These are phyloP conservation scores for Alternaria tenuissima DNA, from an alignment of 2,329 filamentous ascomycete genomes.

Conservation along the genomic window DNA sequence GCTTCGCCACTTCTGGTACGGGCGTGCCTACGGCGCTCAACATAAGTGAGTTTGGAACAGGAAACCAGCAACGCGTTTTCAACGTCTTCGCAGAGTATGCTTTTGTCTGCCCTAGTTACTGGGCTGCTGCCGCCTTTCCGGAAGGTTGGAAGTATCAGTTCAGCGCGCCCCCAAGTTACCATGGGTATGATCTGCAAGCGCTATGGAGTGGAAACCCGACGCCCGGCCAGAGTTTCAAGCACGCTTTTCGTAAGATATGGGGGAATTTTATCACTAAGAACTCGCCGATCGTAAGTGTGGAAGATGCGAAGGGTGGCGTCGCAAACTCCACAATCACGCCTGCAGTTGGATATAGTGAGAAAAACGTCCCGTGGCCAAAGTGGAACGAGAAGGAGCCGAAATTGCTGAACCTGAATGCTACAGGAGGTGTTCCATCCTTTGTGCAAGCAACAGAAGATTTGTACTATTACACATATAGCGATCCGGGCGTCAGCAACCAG, in stretches of 20 bases:
- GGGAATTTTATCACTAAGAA: conserved; percentile 42
- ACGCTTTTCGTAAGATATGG: conserved; percentile 47
- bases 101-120: conserved; percentile 53
- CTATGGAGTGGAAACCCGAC: conserved; percentile 36
- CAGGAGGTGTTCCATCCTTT: conserved; percentile 34
- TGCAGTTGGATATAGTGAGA: conserved; percentile 18
- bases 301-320: conserved; percentile 38
- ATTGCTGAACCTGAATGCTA: conserved; percentile 42
- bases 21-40: conserved; percentile 37
- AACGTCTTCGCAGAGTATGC: conserved; percentile 57
- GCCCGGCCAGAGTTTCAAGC: conserved; percentile 40
- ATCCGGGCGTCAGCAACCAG: conserved; percentile 43
- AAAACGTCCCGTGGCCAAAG: conserved; percentile 38
- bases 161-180: conserved; percentile 38
- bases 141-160: conserved; percentile 48
- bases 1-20: conserved; percentile 38
- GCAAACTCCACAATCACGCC: conserved; percentile 33
- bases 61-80: conserved; percentile 50
- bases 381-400: conserved; percentile 29
- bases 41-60: conserved; percentile 41
- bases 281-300: conserved; percentile 36
- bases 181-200: conserved; percentile 45
- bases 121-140: conserved; percentile 50
- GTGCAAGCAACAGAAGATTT: conserved; percentile 33
- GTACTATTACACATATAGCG: conserved; percentile 39